Percentiles rank a stretch among this genome's conserved stretches.
Evolutionary conservation across 2,329 filamentous ascomycete genomes (phyloP).

Genomic region (Cladobotryum protrusum): DNA sequence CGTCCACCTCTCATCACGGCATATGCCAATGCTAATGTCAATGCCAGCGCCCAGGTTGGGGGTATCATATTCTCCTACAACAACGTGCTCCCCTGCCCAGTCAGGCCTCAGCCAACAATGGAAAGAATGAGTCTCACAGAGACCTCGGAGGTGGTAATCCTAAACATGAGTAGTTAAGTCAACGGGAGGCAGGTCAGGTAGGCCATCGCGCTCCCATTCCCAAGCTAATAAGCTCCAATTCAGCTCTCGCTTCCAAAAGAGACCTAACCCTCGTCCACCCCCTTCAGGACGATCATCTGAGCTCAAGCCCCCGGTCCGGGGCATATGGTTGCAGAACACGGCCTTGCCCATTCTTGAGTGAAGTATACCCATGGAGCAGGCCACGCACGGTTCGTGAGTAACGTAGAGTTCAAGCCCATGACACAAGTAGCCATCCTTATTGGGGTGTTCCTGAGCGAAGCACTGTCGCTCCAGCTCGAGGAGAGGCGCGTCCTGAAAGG

Average conservation of each 20-base stretch:
- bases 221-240: conserved; percentile 82
- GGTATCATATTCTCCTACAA: neutral
- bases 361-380: conserved; percentile 94
- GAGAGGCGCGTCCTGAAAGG: conserved; percentile 63
- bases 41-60: neutral
- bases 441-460: conserved; percentile 58
- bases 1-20: neutral
- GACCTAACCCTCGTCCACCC: conserved; percentile 56
- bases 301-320: conserved; percentile 72
- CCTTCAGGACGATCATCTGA: conserved; percentile 61
- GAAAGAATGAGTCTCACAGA: conserved; percentile 27
- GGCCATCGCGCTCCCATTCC: conserved; percentile 57
- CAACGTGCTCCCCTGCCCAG: neutral
- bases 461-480: conserved; percentile 59
- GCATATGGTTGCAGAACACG: conserved; percentile 75
- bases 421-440: conserved; percentile 81
- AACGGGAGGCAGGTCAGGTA: conserved; percentile 34
- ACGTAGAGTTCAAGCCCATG: conserved; percentile 90
- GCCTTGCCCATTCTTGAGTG: conserved; percentile 88
- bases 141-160: conserved; percentile 37
- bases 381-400: conserved; percentile 92
- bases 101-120: conserved; percentile 1
- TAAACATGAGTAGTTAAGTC: conserved; percentile 46
- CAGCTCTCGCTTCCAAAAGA: conserved; percentile 69
- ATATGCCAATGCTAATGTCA: neutral